Conservation (phyloP, 306 rosid genomes). For the Vicia sativa region DNA sequence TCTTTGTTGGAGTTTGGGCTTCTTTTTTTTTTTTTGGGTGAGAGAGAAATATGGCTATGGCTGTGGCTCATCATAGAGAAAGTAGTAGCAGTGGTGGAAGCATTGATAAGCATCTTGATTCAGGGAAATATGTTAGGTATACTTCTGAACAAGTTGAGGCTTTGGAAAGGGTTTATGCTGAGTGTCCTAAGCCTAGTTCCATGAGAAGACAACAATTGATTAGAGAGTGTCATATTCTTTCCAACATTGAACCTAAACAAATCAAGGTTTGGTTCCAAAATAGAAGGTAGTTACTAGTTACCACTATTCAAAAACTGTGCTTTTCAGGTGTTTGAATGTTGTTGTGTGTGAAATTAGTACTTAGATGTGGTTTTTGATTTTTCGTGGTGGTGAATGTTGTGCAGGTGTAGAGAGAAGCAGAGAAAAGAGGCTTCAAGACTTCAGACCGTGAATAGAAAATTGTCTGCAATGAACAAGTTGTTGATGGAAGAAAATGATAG, state of each 20-base stretch:
- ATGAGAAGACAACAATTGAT: conserved; percentile 87
- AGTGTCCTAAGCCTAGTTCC: conserved; percentile 97
- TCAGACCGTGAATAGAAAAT: conserved; percentile 87
- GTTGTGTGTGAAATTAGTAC: neutral
- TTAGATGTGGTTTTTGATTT: neutral
- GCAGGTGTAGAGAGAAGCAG: conserved; percentile 98
- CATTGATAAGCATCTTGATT: conserved; percentile 75
- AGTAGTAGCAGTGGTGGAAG: conserved; percentile 87
- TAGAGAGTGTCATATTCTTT: conserved; percentile 91
- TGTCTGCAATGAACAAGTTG: conserved; percentile 91
- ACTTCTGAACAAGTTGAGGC: conserved; percentile 96
- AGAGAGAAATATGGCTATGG: conserved; percentile 74
- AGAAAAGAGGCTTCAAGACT: conserved; percentile 91
- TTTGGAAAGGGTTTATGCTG: conserved; percentile 84
- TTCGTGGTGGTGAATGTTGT: neutral
- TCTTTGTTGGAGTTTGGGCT: conserved; percentile 8
- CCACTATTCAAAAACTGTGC: neutral
- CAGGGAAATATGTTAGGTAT: conserved; percentile 92
- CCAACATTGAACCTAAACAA: conserved; percentile 94
- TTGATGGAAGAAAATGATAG: conserved; percentile 99
- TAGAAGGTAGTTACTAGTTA: conserved; percentile 60
- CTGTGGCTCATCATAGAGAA: conserved; percentile 79
- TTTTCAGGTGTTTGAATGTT: neutral
- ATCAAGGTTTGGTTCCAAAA: conserved; percentile 99
- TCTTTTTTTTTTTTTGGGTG: conserved; percentile 10